phyloP scores from a whole-genome alignment of 805 yeast species.

The Candida boidinii region DNA sequence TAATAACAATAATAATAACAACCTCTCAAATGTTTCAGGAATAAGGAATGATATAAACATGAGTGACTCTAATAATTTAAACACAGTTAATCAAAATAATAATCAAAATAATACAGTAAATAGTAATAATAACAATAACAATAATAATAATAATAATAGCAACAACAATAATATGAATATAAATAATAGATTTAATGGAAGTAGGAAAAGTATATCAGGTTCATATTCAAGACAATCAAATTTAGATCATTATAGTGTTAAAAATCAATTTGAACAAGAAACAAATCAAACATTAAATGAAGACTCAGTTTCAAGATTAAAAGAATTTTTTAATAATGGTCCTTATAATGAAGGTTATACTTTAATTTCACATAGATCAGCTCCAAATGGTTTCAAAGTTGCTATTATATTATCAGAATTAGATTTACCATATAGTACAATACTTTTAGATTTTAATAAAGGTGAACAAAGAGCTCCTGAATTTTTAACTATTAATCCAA shows the following conservation, averaged over 20 bases:
- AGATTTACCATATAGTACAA: conserved; percentile 68
- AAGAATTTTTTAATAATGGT: conserved; percentile 57
- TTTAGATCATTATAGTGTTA: conserved; percentile 29
- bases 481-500: conserved; percentile 89
- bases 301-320: conserved; percentile 48
- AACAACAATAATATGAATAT: conserved; percentile 12
- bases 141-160: conserved; percentile 7
- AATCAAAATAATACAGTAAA: too few relatives aligned
- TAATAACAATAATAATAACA: too few relatives aligned
- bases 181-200: conserved; percentile 1
- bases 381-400: conserved; percentile 94
- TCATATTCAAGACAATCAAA: conserved; percentile 4
- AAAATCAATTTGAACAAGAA: conserved; percentile 35
- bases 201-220: conserved; percentile 1
- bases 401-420: conserved; percentile 85
- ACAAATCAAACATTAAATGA: conserved; percentile 32
- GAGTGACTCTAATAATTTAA: too few relatives aligned
- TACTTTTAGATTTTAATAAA: conserved; percentile 74
- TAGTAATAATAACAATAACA: conserved; percentile 4
- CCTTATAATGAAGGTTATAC: conserved; percentile 81
- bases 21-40: too few relatives aligned
- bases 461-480: conserved; percentile 94
- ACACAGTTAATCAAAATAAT: too few relatives aligned
- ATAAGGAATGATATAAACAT: too few relatives aligned
- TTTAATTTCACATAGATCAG: conserved; percentile 73